These are phyloP conservation scores for Phaeotremella fagi DNA, from an alignment of 768 basidiomycete species.

Conservation along the genomic window DNA sequence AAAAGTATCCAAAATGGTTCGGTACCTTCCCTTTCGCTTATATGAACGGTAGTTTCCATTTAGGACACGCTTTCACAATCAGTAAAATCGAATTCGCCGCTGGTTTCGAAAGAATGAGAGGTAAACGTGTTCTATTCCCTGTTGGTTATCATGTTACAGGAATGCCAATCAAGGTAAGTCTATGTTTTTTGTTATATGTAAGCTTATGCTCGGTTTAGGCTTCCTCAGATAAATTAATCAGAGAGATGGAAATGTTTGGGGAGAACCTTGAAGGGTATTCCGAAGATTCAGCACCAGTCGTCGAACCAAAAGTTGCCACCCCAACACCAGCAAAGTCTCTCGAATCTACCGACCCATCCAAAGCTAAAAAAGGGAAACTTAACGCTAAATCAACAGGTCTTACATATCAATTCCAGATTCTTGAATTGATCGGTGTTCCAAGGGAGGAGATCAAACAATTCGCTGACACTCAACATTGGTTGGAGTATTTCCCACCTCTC, in stretches of 20 bases:
- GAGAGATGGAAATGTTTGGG: constrained; percentile 95
- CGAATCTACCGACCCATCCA: constrained; percentile 51
- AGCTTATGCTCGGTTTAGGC: constrained; percentile 55
- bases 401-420: constrained; percentile 97
- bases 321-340: constrained; percentile 48
- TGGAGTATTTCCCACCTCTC: constrained; percentile 92
- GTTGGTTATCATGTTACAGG: constrained; percentile 97
- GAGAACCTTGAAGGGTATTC: constrained; percentile 72
- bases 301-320: constrained; percentile 45
- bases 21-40: constrained; percentile 95
- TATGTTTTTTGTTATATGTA: background rate
- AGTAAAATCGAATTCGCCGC: constrained; percentile 96
- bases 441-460: constrained; percentile 89
- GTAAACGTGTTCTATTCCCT: constrained; percentile 93
- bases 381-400: constrained; percentile 87
- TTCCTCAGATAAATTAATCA: constrained; percentile 92
- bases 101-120: constrained; percentile 90
- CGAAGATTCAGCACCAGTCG: constrained; percentile 50
- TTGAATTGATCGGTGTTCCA: constrained; percentile 88
- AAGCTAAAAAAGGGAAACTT: constrained; percentile 93
- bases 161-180: constrained; percentile 94
- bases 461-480: constrained; percentile 90
- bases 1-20: constrained; percentile 91
- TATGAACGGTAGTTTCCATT: constrained; percentile 96
- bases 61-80: constrained; percentile 97